Percentiles rank a stretch among this genome's conserved stretches.
Evolutionary conservation across 1,284 basidiomycete genomes (phyloP).

Genomic region (Phylloboletellus chloephorus): DNA sequence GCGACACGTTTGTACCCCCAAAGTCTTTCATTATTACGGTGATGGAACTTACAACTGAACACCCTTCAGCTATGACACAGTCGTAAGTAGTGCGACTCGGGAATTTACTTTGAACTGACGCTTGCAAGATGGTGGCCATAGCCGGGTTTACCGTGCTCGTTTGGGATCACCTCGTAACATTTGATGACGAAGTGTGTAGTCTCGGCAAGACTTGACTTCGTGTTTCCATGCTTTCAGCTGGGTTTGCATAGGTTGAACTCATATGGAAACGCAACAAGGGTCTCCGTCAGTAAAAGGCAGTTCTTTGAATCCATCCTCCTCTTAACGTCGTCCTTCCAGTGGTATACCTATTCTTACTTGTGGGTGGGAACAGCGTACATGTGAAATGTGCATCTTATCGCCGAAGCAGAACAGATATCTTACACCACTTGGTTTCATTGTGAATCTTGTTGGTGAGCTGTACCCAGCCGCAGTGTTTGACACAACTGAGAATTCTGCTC

Average conservation of each 20-base stretch:
- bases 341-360: constrained; percentile 36
- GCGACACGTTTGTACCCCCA: constrained; percentile 6
- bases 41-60: constrained; percentile 3
- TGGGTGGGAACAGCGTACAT: constrained; percentile 17
- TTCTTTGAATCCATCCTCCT: not conserved
- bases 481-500: constrained; percentile 1
- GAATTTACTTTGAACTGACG: constrained; percentile 2
- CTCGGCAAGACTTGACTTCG: not conserved
- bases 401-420: constrained; percentile 37
- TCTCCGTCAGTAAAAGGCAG: constrained; percentile 24
- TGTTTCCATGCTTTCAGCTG: not conserved
- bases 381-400: not conserved
- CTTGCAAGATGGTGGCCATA: constrained; percentile 37
- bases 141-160: constrained; percentile 39
- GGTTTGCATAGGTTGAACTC: constrained; percentile 31
- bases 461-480: not conserved
- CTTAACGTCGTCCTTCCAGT: constrained; percentile 21
- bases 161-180: constrained; percentile 45
- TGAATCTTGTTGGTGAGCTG: constrained; percentile 38
- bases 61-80: constrained; percentile 12
- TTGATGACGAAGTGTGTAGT: constrained; percentile 36
- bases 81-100: constrained; percentile 9
- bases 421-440: constrained; percentile 40
- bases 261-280: constrained; percentile 37
- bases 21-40: not conserved